Percentiles rank a stretch among this genome's conserved stretches.
Evolutionary conservation across 768 basidiomycete species (phyloP).

Genomic region (Trametes elegans): DNA sequence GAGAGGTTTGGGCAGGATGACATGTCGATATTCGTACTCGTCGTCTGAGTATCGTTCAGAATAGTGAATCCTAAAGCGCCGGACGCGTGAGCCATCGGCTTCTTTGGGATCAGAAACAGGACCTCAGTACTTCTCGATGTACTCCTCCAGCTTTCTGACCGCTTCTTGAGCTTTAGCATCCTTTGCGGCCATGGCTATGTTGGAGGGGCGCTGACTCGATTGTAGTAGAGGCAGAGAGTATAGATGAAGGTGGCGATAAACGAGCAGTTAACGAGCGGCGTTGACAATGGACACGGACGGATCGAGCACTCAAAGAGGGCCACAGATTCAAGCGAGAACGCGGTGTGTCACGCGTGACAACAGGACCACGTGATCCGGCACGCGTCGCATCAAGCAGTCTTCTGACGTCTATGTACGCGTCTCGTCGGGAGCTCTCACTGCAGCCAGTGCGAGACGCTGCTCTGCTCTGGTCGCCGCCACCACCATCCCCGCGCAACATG

Average conservation of each 20-base stretch:
- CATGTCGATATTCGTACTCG: slow-evolving; percentile 92
- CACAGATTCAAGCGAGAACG: slow-evolving; percentile 1
- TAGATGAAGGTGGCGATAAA: background rate
- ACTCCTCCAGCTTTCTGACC: slow-evolving; percentile 54
- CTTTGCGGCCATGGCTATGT: slow-evolving; percentile 14
- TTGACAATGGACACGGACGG: background rate
- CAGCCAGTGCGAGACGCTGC: too few relatives aligned
- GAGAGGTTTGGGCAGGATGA: slow-evolving; percentile 93
- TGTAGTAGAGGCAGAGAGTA: background rate
- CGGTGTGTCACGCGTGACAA: slow-evolving; percentile 18
- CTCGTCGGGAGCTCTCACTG: too few relatives aligned
- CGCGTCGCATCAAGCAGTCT: background rate
- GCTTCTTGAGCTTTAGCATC: slow-evolving; percentile 24
- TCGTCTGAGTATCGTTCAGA: slow-evolving; percentile 93
- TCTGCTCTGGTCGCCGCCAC: too few relatives aligned
- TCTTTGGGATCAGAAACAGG: background rate
- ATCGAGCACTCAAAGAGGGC: background rate
- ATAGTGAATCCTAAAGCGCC: slow-evolving; percentile 69
- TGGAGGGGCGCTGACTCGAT: too few relatives aligned
- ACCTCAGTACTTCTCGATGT: slow-evolving; percentile 72
- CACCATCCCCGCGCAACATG: too few relatives aligned
- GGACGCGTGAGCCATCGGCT: slow-evolving; percentile 13
- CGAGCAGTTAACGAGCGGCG: slow-evolving; percentile 5
- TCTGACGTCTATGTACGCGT: background rate
- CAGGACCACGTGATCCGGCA: slow-evolving; percentile 1